Conservation (phyloP, 345 rosid species). For the Hirschfeldia incana region DNA sequence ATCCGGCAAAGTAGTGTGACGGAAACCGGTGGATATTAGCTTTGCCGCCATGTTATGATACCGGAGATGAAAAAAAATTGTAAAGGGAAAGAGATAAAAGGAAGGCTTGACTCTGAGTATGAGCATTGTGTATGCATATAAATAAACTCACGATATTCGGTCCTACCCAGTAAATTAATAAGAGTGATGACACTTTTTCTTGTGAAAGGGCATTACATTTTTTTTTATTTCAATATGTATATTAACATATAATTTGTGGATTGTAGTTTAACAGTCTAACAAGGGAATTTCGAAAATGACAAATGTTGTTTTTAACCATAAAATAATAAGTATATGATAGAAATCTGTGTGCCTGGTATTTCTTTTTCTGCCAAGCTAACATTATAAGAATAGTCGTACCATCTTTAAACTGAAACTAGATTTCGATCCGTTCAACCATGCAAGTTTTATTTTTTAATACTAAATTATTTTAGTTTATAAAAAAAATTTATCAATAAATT, state of each 20-base stretch:
- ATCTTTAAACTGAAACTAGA: not conserved
- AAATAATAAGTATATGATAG: not conserved
- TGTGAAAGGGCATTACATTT: not conserved
- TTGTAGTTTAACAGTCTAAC: not conserved
- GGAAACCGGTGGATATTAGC: slow-evolving; percentile 61
- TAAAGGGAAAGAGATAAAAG: slow-evolving; percentile 16
- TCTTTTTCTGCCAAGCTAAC: not conserved
- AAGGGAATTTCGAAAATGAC: not conserved
- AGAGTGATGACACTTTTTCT: not conserved
- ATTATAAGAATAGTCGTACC: not conserved
- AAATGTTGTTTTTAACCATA: not conserved
- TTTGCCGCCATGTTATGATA: slow-evolving; percentile 55
- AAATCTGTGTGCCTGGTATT: not conserved
- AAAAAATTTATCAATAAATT: too few species aligned
- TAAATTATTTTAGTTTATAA: too few species aligned
- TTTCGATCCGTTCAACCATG: too few species aligned
- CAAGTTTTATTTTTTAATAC: too few species aligned
- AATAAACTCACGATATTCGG: not conserved
- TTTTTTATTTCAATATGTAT: not conserved
- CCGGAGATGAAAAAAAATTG: not conserved
- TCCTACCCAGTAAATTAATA: not conserved
- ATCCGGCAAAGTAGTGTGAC: slow-evolving; percentile 53
- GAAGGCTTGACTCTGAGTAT: slow-evolving; percentile 12
- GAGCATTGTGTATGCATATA: not conserved
- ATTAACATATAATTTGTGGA: not conserved